Evolutionary conservation across 108 stramenopile species (phyloP), one percentile per base, ranked within the genome.

Genomic region (Bacterosira constricta): DNA sequence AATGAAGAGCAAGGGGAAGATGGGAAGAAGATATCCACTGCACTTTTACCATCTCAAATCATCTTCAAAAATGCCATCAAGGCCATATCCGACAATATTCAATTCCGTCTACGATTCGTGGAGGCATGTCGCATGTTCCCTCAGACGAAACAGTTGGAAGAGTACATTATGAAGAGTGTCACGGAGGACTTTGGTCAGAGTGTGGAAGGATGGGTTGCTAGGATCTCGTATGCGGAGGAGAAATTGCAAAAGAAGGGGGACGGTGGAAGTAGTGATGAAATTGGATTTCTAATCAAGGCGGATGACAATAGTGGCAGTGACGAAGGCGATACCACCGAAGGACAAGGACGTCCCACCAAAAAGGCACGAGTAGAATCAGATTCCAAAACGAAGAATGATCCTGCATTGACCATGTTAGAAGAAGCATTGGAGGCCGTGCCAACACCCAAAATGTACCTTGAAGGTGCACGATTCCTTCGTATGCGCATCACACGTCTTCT

Each of bases 121-220:
- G 90, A 95, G 51, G 75, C 66, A 3, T 91, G 94, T 54, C 62
- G 79, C 12, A 63, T 73, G 49, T 95, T 91, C 79, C 91, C 94
- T 0, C 45, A 88, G 5, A 91, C 91, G 9, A 20, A 70, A 11
- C 37, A 51, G 0, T 61, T 95, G 58, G 87, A 88, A 64, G 38
- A 72, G 4, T 36, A 49, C 20, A 81, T 95, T 51, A 82, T 88
- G 64, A 64, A 77, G 6, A 73, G 77, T 25, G 69, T 95, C 20
- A 57, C 69, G 39, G 20, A 27, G 10, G 90, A 95, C 47, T 90
- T 90, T 71, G 69, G 65, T 8, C 47, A 81, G n/a, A 68, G 71
- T 26, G 88, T 87, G 3, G 87, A 91, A 52, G 89, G 89, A 29
- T 95, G 94, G 91, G 91, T 95, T 39, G 88, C 87, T 2, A 59